Evolutionary conservation across 208 protist genomes (phyloP).

Genomic region (Angomonas deanei): DNA sequence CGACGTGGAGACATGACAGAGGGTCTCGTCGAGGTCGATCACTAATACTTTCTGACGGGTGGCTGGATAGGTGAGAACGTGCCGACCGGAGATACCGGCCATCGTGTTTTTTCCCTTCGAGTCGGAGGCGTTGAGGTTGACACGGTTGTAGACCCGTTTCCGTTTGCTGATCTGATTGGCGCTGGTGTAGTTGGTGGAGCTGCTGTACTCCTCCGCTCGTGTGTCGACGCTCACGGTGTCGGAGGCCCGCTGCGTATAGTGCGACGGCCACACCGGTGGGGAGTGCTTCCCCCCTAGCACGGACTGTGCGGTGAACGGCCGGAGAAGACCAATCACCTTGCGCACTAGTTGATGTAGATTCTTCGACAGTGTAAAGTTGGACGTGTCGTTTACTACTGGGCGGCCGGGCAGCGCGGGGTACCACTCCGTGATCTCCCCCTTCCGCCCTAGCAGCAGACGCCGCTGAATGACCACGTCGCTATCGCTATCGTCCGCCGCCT

Average conservation of each 20-base stretch:
- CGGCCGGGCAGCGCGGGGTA: slow-evolving; percentile 21
- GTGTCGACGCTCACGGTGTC: background rate
- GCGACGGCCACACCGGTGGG: slow-evolving; percentile 74
- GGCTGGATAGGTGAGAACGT: slow-evolving; percentile 82
- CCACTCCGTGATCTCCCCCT: slow-evolving; percentile 54
- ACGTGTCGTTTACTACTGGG: slow-evolving; percentile 35
- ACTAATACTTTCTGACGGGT: slow-evolving; percentile 88
- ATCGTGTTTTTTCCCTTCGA: slow-evolving; percentile 31
- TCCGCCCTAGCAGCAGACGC: slow-evolving; percentile 48
- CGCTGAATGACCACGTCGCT: slow-evolving; percentile 35
- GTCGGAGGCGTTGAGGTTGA: slow-evolving; percentile 51
- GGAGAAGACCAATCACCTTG: slow-evolving; percentile 74
- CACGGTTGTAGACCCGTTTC: slow-evolving; percentile 68
- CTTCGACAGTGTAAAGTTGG: slow-evolving; percentile 45
- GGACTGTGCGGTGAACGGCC: slow-evolving; percentile 65
- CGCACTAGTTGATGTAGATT: slow-evolving; percentile 67
- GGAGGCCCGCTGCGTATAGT: slow-evolving; percentile 26
- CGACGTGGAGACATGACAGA: slow-evolving; percentile 77
- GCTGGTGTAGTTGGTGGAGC: slow-evolving; percentile 34
- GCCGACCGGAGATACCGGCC: slow-evolving; percentile 72
- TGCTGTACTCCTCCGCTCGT: slow-evolving; percentile 63
- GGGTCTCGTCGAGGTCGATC: slow-evolving; percentile 87
- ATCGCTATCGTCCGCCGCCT: background rate
- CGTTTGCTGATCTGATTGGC: background rate
- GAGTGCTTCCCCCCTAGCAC: slow-evolving; percentile 59